Percentiles rank a stretch among this genome's conserved stretches.
phyloP scores from a whole-genome alignment of 164 flowering plant species.

The Chloranthus sessilifolius region DNA sequence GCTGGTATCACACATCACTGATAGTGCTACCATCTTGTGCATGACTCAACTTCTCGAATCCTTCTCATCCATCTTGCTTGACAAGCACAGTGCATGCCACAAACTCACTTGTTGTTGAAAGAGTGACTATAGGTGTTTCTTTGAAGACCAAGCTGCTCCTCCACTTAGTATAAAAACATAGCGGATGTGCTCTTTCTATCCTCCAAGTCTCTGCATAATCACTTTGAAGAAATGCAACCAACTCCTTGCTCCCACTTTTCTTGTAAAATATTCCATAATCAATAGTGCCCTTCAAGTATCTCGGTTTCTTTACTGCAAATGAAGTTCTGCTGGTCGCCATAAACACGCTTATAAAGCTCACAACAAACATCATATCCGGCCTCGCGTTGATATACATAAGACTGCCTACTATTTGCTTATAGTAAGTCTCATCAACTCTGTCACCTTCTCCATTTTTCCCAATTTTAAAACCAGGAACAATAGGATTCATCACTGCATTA shows the following conservation, averaged over 20 bases:
- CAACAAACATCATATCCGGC: constrained; percentile 10
- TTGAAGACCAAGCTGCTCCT: constrained; percentile 6
- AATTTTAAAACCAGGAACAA: constrained; percentile 5
- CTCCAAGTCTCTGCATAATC: constrained; percentile 11
- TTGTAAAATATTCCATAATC: neutral
- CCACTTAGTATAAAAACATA: constrained; percentile 2
- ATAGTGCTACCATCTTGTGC: too few relatives aligned
- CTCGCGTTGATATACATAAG: constrained; percentile 15
- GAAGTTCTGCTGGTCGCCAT: neutral
- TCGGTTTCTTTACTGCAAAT: too few relatives aligned
- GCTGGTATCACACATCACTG: too few relatives aligned
- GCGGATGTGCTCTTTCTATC: constrained; percentile 10
- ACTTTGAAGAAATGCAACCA: constrained; percentile 4
- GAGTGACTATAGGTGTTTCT: constrained; percentile 9
- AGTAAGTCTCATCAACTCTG: constrained; percentile 8
- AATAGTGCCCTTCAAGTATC: too few relatives aligned
- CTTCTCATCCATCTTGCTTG: constrained; percentile 1
- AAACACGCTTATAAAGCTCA: too few relatives aligned
- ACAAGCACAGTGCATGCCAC: constrained; percentile 1
- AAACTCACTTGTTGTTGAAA: constrained; percentile 6
- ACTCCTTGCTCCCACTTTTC: neutral
- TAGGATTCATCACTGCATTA: constrained; percentile 5
- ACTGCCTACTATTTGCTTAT: constrained; percentile 9
- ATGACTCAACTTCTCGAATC: too few relatives aligned
- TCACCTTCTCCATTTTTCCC: constrained; percentile 8